Evolutionary conservation across 441 rosid genomes (phyloP).

Genomic region (Populus hybrid): DNA sequence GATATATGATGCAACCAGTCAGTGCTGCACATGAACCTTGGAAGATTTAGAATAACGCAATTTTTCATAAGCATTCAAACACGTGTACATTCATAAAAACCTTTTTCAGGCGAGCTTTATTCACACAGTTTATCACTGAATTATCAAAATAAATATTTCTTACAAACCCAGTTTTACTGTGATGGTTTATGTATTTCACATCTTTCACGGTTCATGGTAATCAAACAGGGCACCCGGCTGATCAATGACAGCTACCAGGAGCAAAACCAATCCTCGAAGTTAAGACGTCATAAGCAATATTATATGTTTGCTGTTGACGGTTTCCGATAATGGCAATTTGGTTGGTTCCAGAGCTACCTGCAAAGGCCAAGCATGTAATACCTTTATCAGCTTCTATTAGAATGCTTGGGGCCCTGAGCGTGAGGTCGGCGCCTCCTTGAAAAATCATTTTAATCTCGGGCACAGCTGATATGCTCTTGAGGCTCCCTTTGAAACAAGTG

Average conservation of each 20-base stretch:
- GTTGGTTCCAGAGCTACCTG: slow-evolving; percentile 11
- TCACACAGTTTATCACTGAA: neutral
- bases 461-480: slow-evolving; percentile 22
- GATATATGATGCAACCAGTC: neutral
- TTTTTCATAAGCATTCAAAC: neutral
- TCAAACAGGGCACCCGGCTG: neutral
- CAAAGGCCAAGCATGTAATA: slow-evolving; percentile 44
- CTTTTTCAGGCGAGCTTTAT: neutral
- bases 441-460: slow-evolving; percentile 40
- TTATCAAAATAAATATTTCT: neutral
- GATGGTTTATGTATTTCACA: neutral
- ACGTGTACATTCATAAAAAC: neutral
- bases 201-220: neutral
- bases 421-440: slow-evolving; percentile 40
- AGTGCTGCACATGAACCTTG: neutral
- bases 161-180: neutral
- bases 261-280: slow-evolving; percentile 43
- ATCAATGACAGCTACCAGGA: slow-evolving; percentile 24
- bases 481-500: slow-evolving; percentile 41
- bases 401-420: slow-evolving; percentile 25
- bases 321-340: slow-evolving; percentile 42
- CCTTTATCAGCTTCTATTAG: slow-evolving; percentile 35
- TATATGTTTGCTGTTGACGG: slow-evolving; percentile 41
- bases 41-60: neutral
- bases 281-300: slow-evolving; percentile 38